Conservation (phyloP, 2,329 filamentous ascomycete genomes). For the Massarina eburnea region DNA sequence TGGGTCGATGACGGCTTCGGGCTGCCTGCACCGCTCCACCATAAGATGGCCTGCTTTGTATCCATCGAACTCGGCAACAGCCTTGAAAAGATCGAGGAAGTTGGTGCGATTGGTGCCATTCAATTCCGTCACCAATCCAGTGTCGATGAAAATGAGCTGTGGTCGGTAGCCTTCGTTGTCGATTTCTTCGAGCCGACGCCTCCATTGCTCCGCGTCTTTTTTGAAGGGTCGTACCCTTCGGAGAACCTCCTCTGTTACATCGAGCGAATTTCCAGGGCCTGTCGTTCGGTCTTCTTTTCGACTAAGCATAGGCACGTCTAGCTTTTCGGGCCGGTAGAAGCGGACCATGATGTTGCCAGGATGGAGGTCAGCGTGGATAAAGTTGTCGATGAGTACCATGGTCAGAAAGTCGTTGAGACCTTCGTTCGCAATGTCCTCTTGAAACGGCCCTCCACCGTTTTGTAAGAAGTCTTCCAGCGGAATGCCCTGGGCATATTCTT, state of each 20-base stretch:
- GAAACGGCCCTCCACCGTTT: constrained; percentile 88
- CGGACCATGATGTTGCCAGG: constrained; percentile 99
- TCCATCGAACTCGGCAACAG: constrained; percentile 94
- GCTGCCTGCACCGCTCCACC: constrained; percentile 92
- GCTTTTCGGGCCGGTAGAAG: constrained; percentile 82
- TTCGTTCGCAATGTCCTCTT: constrained; percentile 91
- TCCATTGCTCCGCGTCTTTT: constrained; percentile 70
- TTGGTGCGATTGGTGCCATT: constrained; percentile 84
- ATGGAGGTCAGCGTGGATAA: constrained; percentile 93
- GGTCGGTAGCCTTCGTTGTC: constrained; percentile 88
- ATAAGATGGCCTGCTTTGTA: constrained; percentile 94
- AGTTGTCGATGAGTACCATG: constrained; percentile 97
- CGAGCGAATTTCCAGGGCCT: constrained; percentile 55
- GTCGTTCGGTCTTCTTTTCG: constrained; percentile 37
- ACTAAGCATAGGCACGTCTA: constrained; percentile 62
- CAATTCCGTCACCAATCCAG: constrained; percentile 90
- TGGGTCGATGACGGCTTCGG: constrained; percentile 81
- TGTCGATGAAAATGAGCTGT: constrained; percentile 96
- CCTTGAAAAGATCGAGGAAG: constrained; percentile 93
- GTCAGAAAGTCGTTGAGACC: constrained; percentile 93
- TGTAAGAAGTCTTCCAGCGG: constrained; percentile 87
- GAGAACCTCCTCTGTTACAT: constrained; percentile 87
- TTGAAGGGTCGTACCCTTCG: constrained; percentile 74
- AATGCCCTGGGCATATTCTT: constrained; percentile 95
- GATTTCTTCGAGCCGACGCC: constrained; percentile 70